phyloP scores from a whole-genome alignment of 345 rosid genomes.

The Boechera retrofracta region DNA sequence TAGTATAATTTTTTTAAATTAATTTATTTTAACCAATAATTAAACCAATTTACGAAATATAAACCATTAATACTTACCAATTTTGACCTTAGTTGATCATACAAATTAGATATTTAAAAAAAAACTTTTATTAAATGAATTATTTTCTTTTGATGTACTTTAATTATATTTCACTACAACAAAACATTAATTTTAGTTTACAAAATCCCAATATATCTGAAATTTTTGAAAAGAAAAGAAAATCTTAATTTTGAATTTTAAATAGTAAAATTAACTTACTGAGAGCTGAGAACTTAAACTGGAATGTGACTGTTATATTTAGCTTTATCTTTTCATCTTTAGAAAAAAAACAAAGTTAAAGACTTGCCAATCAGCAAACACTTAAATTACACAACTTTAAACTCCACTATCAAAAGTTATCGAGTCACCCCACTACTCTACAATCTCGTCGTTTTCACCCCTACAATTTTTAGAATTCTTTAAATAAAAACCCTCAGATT shows the following conservation, averaged over 20 bases:
- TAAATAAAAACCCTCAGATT: conserved; percentile 25
- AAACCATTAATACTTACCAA: not conserved
- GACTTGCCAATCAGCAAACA: conserved; percentile 24
- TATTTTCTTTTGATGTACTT: too few species aligned
- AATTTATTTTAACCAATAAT: not conserved
- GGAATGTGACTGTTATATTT: conserved; percentile 32
- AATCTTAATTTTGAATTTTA: not conserved
- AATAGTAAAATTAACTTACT: conserved; percentile 1
- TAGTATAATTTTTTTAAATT: not conserved
- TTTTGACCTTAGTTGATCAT: not conserved
- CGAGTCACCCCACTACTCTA: conserved; percentile 22
- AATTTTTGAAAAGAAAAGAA: not conserved
- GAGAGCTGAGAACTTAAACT: conserved; percentile 17
- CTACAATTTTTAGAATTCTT: not conserved
- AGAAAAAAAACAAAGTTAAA: conserved; percentile 17
- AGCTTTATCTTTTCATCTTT: conserved; percentile 34
- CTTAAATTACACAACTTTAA: conserved; percentile 35
- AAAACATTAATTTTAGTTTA: too few species aligned
- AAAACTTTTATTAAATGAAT: too few species aligned
- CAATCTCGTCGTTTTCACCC: not conserved
- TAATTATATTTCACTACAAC: too few species aligned
- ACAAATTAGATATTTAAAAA: not conserved
- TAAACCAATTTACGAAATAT: not conserved
- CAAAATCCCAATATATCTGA: not conserved
- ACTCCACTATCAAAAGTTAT: conserved; percentile 40